phyloP scores from a whole-genome alignment of 2,329 filamentous ascomycete genomes.

The Phialocephala sp. region DNA sequence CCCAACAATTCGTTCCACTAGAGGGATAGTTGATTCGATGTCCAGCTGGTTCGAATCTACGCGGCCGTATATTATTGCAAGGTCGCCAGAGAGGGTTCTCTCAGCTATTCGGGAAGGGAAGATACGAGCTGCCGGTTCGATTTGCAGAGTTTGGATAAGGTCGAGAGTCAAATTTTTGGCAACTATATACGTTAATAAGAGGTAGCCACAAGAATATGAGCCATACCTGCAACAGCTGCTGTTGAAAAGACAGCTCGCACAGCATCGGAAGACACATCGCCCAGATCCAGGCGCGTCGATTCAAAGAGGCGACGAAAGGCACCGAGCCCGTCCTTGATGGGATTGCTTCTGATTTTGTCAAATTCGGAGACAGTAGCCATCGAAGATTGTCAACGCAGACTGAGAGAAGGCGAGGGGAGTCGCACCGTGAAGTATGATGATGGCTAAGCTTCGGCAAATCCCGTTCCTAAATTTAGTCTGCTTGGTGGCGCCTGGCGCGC shows the following conservation, averaged over 20 bases:
- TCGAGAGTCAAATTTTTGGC: conserved; percentile 29
- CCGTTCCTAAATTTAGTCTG: not conserved
- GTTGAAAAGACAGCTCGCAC: conserved; percentile 33
- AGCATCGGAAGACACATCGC: conserved; percentile 22
- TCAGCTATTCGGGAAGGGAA: conserved; percentile 31
- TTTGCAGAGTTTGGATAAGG: conserved; percentile 30
- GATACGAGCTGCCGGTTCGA: conserved; percentile 25
- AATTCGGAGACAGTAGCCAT: conserved; percentile 32
- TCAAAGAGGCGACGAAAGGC: conserved; percentile 32
- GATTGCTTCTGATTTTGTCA: conserved; percentile 29
- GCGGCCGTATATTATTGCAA: conserved; percentile 29
- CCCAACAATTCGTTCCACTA: conserved; percentile 31
- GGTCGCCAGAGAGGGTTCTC: conserved; percentile 31
- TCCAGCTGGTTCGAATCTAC: conserved; percentile 31
- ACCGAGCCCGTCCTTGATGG: conserved; percentile 27
- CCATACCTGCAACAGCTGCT: conserved; percentile 27
- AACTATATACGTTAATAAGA: conserved; percentile 29
- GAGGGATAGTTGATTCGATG: conserved; percentile 27
- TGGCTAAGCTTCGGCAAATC: not conserved
- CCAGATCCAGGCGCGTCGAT: conserved; percentile 28
- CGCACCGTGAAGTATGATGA: no score
- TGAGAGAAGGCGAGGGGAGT: not conserved
- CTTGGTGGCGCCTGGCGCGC: no score
- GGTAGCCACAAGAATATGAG: conserved; percentile 18
- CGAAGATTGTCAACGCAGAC: conserved; percentile 21